Evolutionary conservation across 208 protist genomes (phyloP).

Genomic region (Trypanosoma lewisi): DNA sequence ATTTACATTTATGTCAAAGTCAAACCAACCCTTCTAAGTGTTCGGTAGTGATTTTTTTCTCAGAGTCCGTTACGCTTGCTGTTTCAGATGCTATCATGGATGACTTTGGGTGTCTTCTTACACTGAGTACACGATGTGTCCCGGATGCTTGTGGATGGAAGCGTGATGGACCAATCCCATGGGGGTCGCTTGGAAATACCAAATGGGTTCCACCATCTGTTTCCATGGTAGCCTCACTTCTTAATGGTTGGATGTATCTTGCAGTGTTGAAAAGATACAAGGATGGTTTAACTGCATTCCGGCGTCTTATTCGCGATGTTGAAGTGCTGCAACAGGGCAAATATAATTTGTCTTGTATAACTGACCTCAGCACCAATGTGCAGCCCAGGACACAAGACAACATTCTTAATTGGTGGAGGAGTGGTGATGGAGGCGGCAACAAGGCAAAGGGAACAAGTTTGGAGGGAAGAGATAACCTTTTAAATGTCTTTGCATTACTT

Average conservation of each 20-base stretch:
- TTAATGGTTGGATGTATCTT: conserved; percentile 6
- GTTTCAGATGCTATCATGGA: conserved; percentile 12
- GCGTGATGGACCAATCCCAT: not conserved
- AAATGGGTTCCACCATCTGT: not conserved
- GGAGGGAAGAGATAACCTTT: not conserved
- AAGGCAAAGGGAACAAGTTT: not conserved
- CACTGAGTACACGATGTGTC: conserved; percentile 2
- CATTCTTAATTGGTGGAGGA: conserved; percentile 4
- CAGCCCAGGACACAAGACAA: not conserved
- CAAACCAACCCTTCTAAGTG: not conserved
- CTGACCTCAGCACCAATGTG: not conserved
- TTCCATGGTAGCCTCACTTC: not conserved
- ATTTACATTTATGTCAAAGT: conserved; percentile 24
- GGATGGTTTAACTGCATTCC: conserved; percentile 1
- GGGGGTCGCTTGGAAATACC: not conserved
- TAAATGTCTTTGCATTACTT: conserved; percentile 14
- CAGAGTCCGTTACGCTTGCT: conserved; percentile 2
- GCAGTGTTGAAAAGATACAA: not conserved
- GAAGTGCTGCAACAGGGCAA: not conserved
- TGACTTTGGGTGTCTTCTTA: conserved; percentile 5
- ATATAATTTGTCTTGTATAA: not conserved
- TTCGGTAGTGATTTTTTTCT: conserved; percentile 3
- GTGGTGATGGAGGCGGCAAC: not conserved
- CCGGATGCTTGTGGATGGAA: conserved; percentile 4
- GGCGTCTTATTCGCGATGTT: not conserved